phyloP scores from a whole-genome alignment of 2,329 filamentous ascomycete species.

The Davidsoniella virescens region DNA sequence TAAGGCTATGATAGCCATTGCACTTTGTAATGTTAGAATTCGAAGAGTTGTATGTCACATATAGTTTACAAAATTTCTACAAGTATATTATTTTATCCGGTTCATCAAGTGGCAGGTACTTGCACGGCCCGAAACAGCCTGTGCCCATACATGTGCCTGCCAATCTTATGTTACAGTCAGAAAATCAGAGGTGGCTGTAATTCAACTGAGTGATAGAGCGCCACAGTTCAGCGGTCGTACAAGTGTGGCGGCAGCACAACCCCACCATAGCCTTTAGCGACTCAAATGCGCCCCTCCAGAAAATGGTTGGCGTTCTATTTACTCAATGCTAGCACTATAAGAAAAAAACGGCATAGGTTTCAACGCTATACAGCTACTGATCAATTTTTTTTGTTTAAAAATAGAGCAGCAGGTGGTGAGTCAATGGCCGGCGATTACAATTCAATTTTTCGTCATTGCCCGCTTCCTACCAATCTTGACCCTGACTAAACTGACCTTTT shows the following conservation, averaged over 20 bases:
- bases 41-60: no score
- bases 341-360: no score
- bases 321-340: no score
- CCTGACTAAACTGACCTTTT: neutral
- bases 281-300: conserved; percentile 2
- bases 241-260: neutral
- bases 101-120: no score
- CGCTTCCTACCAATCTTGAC: neutral
- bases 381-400: neutral
- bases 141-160: no score
- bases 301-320: neutral
- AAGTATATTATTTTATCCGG: no score
- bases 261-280: no score
- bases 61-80: no score
- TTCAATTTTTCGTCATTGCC: neutral
- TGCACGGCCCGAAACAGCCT: no score
- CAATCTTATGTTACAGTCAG: neutral
- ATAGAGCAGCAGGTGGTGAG: neutral
- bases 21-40: no score
- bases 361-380: no score
- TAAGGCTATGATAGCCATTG: neutral
- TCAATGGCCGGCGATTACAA: neutral
- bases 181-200: neutral
- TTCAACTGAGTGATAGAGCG: neutral
- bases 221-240: neutral